Conservation (phyloP, 2,329 filamentous ascomycete species). For the Colletotrichum noveboracense region DNA sequence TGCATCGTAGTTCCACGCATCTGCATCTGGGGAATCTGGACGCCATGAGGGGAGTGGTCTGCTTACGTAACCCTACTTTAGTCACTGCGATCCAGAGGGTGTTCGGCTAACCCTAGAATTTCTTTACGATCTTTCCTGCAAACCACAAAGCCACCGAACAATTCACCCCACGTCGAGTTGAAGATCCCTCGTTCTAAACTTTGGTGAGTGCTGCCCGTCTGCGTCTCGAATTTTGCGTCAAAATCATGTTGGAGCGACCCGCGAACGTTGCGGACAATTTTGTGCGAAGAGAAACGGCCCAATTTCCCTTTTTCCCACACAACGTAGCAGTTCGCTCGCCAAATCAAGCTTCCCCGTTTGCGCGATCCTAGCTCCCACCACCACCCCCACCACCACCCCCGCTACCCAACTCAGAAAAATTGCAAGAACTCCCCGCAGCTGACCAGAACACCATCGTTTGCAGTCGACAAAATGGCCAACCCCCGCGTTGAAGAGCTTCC, state of each 20-base stretch:
- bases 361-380: slow-evolving; percentile 23
- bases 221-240: slow-evolving; percentile 3
- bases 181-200: slow-evolving; percentile 36
- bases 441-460: background rate
- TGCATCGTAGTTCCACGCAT: background rate
- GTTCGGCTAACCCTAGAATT: slow-evolving; percentile 52
- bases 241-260: background rate
- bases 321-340: slow-evolving; percentile 7
- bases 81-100: slow-evolving; percentile 30
- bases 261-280: background rate
- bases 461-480: slow-evolving; percentile 81
- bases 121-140: slow-evolving; percentile 37
- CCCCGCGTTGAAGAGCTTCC: slow-evolving; percentile 97
- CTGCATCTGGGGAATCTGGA: slow-evolving; percentile 2
- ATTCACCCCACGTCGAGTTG: slow-evolving; percentile 4
- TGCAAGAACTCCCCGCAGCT: slow-evolving; percentile 4
- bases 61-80: slow-evolving; percentile 47
- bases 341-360: slow-evolving; percentile 9
- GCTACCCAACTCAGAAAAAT: background rate
- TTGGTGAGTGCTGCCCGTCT: slow-evolving; percentile 35
- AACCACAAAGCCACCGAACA: slow-evolving; percentile 19
- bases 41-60: slow-evolving; percentile 4
- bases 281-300: slow-evolving; percentile 6
- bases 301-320: slow-evolving; percentile 9
- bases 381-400: background rate